A percentile compares a stretch with the other conserved stretches of the same genome.
phyloP scores from a whole-genome alignment of 495 filamentous ascomycete genomes.

The Xanthoparmelia taractica region DNA sequence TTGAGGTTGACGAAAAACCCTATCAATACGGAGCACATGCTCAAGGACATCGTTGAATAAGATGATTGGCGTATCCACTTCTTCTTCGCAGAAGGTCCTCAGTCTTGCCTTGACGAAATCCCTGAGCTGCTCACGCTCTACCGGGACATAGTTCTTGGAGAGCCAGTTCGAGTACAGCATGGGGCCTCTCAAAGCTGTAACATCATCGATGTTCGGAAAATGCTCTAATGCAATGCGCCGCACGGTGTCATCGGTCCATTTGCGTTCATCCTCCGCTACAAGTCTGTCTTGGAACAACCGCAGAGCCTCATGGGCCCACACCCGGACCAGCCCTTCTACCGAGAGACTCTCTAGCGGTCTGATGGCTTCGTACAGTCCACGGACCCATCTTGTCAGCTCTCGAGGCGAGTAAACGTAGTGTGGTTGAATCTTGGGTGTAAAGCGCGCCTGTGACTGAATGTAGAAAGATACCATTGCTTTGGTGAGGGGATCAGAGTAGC shows the following conservation, averaged over 20 bases:
- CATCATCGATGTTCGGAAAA: slow-evolving; percentile 87
- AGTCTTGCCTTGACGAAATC: slow-evolving; percentile 97
- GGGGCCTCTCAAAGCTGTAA: slow-evolving; percentile 80
- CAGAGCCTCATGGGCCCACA: slow-evolving; percentile 96
- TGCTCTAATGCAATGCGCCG: slow-evolving; percentile 76
- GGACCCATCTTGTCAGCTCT: slow-evolving; percentile 94
- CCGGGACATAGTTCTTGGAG: slow-evolving; percentile 96
- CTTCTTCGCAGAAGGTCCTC: slow-evolving; percentile 98
- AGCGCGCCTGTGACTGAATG: slow-evolving; percentile 82
- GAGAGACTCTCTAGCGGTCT: slow-evolving; percentile 78
- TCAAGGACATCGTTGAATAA: slow-evolving; percentile 97
- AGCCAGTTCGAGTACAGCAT: slow-evolving; percentile 99
- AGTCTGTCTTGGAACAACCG: slow-evolving; percentile 95
- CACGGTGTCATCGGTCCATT: slow-evolving; percentile 86
- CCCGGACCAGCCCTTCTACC: slow-evolving; percentile 86
- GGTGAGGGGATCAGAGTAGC: slow-evolving; percentile 87
- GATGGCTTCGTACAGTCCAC: slow-evolving; percentile 94
- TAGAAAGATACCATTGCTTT: slow-evolving; percentile 98
- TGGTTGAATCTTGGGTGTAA: slow-evolving; percentile 92
- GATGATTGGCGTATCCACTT: slow-evolving; percentile 95
- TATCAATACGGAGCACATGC: slow-evolving; percentile 94
- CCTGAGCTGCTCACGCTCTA: slow-evolving; percentile 85
- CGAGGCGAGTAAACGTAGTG: slow-evolving; percentile 99
- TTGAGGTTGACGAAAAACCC: slow-evolving; percentile 96
- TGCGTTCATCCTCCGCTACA: slow-evolving; percentile 85